These are phyloP conservation scores for Pinus tabuliformis DNA, from an alignment of 75 land plant genomes.

Conservation along the genomic window DNA sequence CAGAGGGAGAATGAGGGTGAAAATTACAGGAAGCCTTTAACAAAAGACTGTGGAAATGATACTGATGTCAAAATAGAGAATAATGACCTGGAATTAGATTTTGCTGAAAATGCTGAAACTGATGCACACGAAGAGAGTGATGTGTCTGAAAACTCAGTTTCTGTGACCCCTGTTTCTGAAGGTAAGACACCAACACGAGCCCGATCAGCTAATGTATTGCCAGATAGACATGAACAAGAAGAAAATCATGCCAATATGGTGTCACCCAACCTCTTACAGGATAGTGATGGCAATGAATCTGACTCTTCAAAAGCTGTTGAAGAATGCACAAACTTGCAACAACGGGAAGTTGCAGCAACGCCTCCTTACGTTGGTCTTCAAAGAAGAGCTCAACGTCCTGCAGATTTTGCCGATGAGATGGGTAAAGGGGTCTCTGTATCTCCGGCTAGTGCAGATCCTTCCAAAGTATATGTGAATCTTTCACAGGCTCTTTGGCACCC, in stretches of 20 bases:
- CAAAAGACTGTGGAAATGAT: constrained; percentile 54
- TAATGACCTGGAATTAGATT: constrained; percentile 94
- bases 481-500: constrained; percentile 90
- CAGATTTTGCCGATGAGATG: constrained; percentile 14
- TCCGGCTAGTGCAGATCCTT: constrained; percentile 31
- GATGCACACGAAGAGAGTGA: constrained; percentile 74
- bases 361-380: constrained; percentile 69
- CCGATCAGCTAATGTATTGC: constrained; percentile 17
- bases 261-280: not conserved
- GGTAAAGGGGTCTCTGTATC: constrained; percentile 29
- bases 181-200: constrained; percentile 22
- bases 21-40: constrained; percentile 71
- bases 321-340: constrained; percentile 9
- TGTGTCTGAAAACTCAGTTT: constrained; percentile 31
- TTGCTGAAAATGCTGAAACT: constrained; percentile 77
- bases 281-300: not conserved
- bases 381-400: constrained; percentile 40
- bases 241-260: not conserved
- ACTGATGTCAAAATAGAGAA: constrained; percentile 88
- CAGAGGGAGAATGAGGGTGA: constrained; percentile 89
- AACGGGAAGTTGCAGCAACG: constrained; percentile 59
- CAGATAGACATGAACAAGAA: constrained; percentile 7
- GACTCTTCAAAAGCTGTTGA: constrained; percentile 29
- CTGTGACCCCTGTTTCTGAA: constrained; percentile 19
- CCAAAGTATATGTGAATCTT: constrained; percentile 43